Base-by-base conservation (phyloP, 2,329 filamentous ascomycete genomes). In the Trichoderma asperellum region DNA sequence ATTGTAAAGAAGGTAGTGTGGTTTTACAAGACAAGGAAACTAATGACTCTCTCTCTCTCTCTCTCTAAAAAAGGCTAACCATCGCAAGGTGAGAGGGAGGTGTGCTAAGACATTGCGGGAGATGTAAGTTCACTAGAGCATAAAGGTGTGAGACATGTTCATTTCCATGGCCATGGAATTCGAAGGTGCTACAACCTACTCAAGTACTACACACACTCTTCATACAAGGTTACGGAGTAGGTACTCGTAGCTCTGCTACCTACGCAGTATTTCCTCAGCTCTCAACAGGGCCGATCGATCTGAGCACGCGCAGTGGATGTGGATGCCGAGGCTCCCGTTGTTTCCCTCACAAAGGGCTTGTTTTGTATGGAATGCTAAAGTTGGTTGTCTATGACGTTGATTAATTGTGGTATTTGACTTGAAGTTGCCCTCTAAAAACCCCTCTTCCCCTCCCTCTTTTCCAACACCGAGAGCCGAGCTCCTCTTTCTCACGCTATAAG, bases 301-400 rank as follows among this genome's bases (percentile, higher is more conserved):
- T 32, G 65, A 68, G 43, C 35, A 64, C 52, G 47, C 37, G 35
- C 18, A 47, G 27, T 24, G 34, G n/a, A 34, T 49, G 27, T 24
- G 34, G n/a, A 34, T 49, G 43, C 40, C 11, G 14, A 60, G 37
- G 62, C 18, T n/a, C 60, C 21, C 7, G 14, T 35, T 21, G 21
- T 35, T 27, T 7, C 49, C 61, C 49, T 55, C 16, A 56, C 27
- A 65, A 65, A 65, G 61, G 49, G 49, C 7, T 37, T 65, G 61
- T 56, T 56, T 37, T 24, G n/a, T 43, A 18, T 16, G 59, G 59
- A 62, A 62, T 62, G 59, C 34, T 29, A 59, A 35, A 43, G 57
- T 24, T 16, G 47, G n/a, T 16, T 16, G 47, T 59, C 57, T 62
- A 49, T 62, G 5, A 21, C 18, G 18, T 21, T 35, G 21, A n/a